Base-by-base conservation (phyloP, 1,139 yeast genomes). In the Nadsonia starkeyi-henricii region DNA sequence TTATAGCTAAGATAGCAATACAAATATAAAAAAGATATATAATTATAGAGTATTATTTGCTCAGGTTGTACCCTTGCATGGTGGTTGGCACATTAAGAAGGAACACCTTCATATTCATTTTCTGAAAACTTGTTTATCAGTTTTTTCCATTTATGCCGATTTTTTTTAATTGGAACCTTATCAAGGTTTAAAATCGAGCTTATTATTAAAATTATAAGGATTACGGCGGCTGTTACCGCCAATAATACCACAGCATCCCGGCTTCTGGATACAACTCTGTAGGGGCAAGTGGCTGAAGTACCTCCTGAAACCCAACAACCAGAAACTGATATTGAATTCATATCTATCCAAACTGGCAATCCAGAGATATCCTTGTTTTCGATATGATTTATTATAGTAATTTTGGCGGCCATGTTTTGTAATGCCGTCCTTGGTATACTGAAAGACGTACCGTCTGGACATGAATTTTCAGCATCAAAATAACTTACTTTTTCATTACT, bases 221-320 rank as follows among this genome's bases (percentile, higher is more conserved):
- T 76, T 20, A 85, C 77, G 1, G 75, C 72, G 13, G 78, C 70
- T 15, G 83, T 77, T 0, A 94, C 88, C 0, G 85, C 75, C 41
- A 88, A 67, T 72, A 81, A 73, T 28, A 74, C 70, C 0, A 78
- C 77, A 53, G 85, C 80, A 50, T 76, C 77, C 47, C 78, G 70
- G 42, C 69, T 69, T 13, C 80, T 70, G 20, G 78, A 71, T 48
- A 66, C 68, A 8, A 53, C 50, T 51, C 76, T 77, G 60, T 88
- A 89, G 0, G 96, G 95, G 62, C 98, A 89, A 36, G 67, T 64
- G 0, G 93, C 81, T 52, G 76, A 73, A 0, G 89, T 79, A 0
- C 96, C 95, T 1, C 95, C 96, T 1, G 78, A 66, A 2, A 88
- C 89, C 88, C 93, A 89, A 61, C 98, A 89, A 49, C 78, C 74